phyloP scores from a whole-genome alignment of 2,329 filamentous ascomycete species.

The Fusarium haematococcum region DNA sequence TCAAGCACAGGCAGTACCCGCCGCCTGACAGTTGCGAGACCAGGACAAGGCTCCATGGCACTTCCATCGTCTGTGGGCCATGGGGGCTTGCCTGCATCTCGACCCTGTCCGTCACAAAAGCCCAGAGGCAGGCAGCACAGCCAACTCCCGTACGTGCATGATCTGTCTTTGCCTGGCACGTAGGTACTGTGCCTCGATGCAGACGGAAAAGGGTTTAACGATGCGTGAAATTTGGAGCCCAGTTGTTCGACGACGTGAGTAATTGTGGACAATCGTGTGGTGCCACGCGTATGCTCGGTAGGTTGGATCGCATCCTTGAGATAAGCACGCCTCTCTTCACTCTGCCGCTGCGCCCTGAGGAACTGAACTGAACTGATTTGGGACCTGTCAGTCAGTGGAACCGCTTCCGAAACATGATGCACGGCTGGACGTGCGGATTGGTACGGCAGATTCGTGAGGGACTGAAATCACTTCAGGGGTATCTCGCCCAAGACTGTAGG shows the following conservation, averaged over 20 bases:
- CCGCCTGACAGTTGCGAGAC: background rate
- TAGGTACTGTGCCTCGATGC: background rate
- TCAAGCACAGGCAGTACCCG: constrained; percentile 27
- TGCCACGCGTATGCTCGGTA: constrained; percentile 17
- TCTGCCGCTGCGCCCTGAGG: background rate
- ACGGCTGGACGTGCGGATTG: constrained; percentile 15
- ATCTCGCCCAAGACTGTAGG: constrained; percentile 31
- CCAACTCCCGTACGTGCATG: constrained; percentile 37
- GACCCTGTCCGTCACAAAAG: constrained; percentile 11
- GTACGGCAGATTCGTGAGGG: constrained; percentile 15
- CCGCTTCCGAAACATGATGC: constrained; percentile 20
- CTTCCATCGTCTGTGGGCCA: background rate
- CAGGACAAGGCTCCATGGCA: constrained; percentile 13
- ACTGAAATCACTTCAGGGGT: constrained; percentile 35
- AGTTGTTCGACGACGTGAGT: constrained; percentile 18
- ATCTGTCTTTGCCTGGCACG: constrained; percentile 24
- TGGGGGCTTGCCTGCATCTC: constrained; percentile 16
- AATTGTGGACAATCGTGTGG: constrained; percentile 22
- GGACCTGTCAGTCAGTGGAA: constrained; percentile 15
- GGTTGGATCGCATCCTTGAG: constrained; percentile 5
- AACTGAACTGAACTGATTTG: background rate
- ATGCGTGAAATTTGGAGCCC: constrained; percentile 25
- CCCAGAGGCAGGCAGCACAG: constrained; percentile 6
- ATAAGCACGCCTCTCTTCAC: constrained; percentile 23
- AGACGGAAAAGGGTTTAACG: background rate